Evolutionary conservation across 169 alveolate species (phyloP), one percentile per base, ranked within the genome.

Genomic region (Eimeria falciformis): DNA sequence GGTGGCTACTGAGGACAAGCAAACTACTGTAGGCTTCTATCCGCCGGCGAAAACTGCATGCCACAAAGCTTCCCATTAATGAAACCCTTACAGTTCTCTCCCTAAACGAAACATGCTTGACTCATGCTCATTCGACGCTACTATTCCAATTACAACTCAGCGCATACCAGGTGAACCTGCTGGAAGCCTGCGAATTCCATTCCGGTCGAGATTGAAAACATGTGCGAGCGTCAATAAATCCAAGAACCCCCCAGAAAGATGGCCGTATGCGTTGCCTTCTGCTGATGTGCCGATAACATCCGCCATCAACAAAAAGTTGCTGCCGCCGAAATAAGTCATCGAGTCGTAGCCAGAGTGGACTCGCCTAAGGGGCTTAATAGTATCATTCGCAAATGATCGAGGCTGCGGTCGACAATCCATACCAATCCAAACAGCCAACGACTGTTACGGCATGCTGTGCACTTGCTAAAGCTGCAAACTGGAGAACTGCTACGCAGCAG

Each of bases 141-240:
- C 40, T 33, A 33, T 33, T 33, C 40, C 40, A 33, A 33, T 33
- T 33, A 33, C 40, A 53, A 53, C 25, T 53, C n/a, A 1, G n/a
- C 25, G 37, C 73, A 3, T 79, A 79, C 88, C 88, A n/a, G 71
- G 69, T 2, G 88, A 79, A 25, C 56, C 75, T 17, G 71, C 37
- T 12, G 46, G 71, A 33, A 79, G 69, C 88, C 50, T 43, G 46
- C 88, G 88, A 21, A 47, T 71, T 79, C 65, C 65, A 4, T 68
- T 53, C 33, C 88, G 69, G 40, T 79, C 53, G 3, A 79, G 55
- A n/a, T 79, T 79, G 73, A 79, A 79, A 0, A 53, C 71, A 18
- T 79, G 88, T n/a, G 37, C 88, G n/a, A 79, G 88, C 17, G 88
- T 79, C 21, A 79, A 33, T 47, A 79, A 71, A 58, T 79, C 88